Conservation (phyloP, 306 rosid genomes). For the Albizia julibrissin region DNA sequence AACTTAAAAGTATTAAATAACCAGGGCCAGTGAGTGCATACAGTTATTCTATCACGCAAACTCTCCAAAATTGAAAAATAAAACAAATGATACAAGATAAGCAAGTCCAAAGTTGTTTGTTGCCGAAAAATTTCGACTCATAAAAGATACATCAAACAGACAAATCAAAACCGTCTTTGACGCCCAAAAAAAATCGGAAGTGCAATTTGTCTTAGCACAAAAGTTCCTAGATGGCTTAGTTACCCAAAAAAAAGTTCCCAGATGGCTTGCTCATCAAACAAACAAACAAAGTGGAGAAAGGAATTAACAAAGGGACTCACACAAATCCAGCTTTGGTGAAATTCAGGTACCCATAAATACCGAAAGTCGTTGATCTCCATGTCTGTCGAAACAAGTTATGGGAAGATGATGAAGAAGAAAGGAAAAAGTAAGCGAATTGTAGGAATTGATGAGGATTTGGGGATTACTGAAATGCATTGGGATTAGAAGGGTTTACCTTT, state of each 20-base stretch:
- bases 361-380: conserved; percentile 82
- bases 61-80: neutral
- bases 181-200: no score
- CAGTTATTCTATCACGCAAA: neutral
- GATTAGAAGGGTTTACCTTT: conserved; percentile 40
- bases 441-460: neutral
- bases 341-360: conserved; percentile 75
- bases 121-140: neutral
- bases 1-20: neutral
- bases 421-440: neutral
- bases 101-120: neutral
- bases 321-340: conserved; percentile 86
- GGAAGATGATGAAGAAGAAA: neutral
- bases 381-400: conserved; percentile 44
- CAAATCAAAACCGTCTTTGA: conserved; percentile 2
- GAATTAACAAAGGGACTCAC: conserved; percentile 39
- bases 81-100: neutral
- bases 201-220: no score
- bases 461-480: neutral
- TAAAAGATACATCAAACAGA: neutral
- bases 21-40: neutral
- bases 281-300: neutral
- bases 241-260: no score
- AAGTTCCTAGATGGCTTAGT: no score
- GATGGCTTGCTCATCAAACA: neutral